These are phyloP conservation scores for Bruguiera gymnorhiza DNA, from an alignment of 345 rosid species.

Conservation along the genomic window DNA sequence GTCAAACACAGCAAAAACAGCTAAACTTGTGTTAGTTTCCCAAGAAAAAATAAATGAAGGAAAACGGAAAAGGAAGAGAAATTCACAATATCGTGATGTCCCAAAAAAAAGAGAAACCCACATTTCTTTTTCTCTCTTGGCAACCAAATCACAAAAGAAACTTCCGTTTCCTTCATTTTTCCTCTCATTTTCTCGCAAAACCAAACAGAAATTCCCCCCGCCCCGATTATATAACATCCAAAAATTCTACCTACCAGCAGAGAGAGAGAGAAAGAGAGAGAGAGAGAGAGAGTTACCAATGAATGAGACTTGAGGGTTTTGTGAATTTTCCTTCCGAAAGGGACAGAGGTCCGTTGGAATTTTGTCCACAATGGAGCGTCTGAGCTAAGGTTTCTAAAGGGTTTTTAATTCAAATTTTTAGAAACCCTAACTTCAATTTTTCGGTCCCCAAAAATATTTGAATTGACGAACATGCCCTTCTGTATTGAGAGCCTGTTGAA, in stretches of 20 bases:
- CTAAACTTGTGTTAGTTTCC: not conserved
- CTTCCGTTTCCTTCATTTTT: not conserved
- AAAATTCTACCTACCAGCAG: too few species aligned
- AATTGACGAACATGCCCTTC: conserved; percentile 6
- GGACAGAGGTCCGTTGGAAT: not conserved
- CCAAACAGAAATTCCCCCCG: too few species aligned
- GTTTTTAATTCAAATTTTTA: not conserved
- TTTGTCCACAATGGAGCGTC: not conserved
- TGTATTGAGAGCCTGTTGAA: too few species aligned
- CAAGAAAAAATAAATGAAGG: not conserved
- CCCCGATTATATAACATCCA: too few species aligned
- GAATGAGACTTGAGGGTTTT: too few species aligned
- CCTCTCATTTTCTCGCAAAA: not conserved
- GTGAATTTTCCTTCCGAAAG: too few species aligned
- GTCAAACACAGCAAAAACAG: too few species aligned
- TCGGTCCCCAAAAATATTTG: too few species aligned
- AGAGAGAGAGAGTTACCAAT: too few species aligned
- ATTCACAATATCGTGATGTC: too few species aligned
- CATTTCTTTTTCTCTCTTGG: not conserved
- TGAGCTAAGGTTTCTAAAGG: not conserved
- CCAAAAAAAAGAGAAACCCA: not conserved
- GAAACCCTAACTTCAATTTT: conserved; percentile 24
- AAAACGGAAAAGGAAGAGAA: not conserved
- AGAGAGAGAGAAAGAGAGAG: too few species aligned
- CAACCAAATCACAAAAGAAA: not conserved